Conservation (phyloP, 192 early-diverging fungal species). For the Pilobolus umbonatus region DNA sequence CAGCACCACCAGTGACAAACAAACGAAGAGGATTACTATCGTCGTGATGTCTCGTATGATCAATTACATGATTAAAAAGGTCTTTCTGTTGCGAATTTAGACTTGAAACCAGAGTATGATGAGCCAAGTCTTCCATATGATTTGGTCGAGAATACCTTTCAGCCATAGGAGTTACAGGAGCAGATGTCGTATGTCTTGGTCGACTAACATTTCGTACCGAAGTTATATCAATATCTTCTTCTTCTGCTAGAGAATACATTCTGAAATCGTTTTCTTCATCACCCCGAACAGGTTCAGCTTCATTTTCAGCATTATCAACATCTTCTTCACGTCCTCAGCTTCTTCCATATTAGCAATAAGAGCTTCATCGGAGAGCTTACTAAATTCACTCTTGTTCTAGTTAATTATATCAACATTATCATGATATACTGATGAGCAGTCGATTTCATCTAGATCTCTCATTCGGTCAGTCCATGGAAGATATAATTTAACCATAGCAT, state of each 20-base stretch:
- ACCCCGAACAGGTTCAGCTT: not conserved
- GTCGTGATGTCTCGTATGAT: not conserved
- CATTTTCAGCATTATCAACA: not conserved
- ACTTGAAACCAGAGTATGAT: not conserved
- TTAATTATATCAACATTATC: no score
- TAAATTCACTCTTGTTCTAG: no score
- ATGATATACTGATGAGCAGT: no score
- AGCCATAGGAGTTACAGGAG: no score
- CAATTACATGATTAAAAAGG: not conserved
- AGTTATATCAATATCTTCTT: not conserved
- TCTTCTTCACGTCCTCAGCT: not conserved
- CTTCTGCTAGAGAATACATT: not conserved
- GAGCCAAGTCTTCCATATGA: not conserved
- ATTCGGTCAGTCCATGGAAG: not conserved
- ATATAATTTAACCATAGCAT: not conserved
- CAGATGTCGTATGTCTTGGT: no score
- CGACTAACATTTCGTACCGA: not conserved
- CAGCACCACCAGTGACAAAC: not conserved
- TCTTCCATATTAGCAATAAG: no score
- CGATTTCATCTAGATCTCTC: no score
- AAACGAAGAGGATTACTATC: not conserved
- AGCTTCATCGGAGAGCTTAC: no score
- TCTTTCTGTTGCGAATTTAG: not conserved
- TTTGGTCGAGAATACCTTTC: not conserved
- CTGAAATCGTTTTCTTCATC: not conserved